These are phyloP conservation scores for Colletotrichum spaethianum DNA, from an alignment of 2,329 filamentous ascomycete species.

Conservation along the genomic window DNA sequence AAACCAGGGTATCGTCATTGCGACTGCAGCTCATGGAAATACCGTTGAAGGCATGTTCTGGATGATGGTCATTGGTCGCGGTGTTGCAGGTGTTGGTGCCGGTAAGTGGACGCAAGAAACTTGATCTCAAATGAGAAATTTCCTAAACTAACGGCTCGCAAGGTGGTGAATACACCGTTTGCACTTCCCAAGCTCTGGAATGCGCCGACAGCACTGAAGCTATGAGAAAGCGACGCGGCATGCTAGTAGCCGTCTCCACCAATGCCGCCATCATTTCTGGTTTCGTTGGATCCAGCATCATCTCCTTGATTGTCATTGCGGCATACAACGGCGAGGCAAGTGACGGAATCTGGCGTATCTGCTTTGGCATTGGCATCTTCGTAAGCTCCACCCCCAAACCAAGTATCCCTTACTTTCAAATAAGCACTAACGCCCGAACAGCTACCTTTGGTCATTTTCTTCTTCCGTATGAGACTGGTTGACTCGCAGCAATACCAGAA, in stretches of 20 bases:
- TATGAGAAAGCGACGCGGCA: slow-evolving; percentile 47
- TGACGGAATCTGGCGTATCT: slow-evolving; percentile 61
- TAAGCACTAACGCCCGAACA: not conserved
- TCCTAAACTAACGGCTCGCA: not conserved
- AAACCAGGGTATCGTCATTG: slow-evolving; percentile 55
- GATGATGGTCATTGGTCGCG: slow-evolving; percentile 65
- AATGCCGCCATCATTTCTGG: slow-evolving; percentile 55
- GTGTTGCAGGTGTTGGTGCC: slow-evolving; percentile 62
- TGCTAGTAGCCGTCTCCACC: slow-evolving; percentile 56
- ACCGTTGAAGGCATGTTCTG: slow-evolving; percentile 63
- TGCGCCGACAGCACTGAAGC: slow-evolving; percentile 47
- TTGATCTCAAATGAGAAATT: too few relatives aligned
- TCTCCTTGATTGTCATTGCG: slow-evolving; percentile 61
- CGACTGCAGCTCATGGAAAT: slow-evolving; percentile 58
- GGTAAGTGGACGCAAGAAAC: slow-evolving; percentile 45
- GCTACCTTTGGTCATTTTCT: slow-evolving; percentile 64
- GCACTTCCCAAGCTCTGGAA: slow-evolving; percentile 47
- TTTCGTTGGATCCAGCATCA: slow-evolving; percentile 57
- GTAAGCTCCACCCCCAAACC: slow-evolving; percentile 41
- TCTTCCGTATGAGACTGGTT: slow-evolving; percentile 66
- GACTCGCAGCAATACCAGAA: slow-evolving; percentile 60
- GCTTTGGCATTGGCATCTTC: slow-evolving; percentile 58
- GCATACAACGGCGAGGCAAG: slow-evolving; percentile 51
- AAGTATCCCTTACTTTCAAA: rapidly evolving
- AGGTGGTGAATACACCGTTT: slow-evolving; percentile 50